These are phyloP conservation scores for Saururus chinensis DNA, from an alignment of 164 flowering plant species.

Conservation along the genomic window DNA sequence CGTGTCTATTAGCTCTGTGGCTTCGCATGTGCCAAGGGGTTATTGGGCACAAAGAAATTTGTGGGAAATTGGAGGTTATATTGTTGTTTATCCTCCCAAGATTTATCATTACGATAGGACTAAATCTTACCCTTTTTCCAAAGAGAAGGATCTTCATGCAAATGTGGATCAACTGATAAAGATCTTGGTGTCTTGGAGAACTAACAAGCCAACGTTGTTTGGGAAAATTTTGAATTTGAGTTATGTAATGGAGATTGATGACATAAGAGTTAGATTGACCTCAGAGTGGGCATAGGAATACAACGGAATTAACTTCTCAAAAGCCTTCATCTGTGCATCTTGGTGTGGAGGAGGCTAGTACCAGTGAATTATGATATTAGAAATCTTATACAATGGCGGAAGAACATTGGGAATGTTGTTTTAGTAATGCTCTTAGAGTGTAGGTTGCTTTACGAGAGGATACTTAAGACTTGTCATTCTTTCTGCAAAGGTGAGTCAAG, in stretches of 20 bases:
- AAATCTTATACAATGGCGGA: conserved; percentile 89
- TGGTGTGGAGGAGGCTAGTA: conserved; percentile 88
- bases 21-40: conserved; percentile 91
- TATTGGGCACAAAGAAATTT: conserved; percentile 94
- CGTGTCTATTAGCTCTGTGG: conserved; percentile 90
- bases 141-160: conserved; percentile 96
- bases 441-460: conserved; percentile 94
- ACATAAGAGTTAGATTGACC: conserved; percentile 68
- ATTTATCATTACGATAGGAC: conserved; percentile 60
- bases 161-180: conserved; percentile 80
- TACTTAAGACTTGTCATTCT: conserved; percentile 81
- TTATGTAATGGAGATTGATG: conserved; percentile 85
- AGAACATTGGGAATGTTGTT: conserved; percentile 84
- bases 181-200: conserved; percentile 79
- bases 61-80: conserved; percentile 93
- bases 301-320: conserved; percentile 72
- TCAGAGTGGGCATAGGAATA: conserved; percentile 83
- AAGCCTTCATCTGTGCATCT: conserved; percentile 96
- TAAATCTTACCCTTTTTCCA: conserved; percentile 83
- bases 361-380: conserved; percentile 88
- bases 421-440: conserved; percentile 94
- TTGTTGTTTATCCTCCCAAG: conserved; percentile 91
- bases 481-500: conserved; percentile 50
- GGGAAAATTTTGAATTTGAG: conserved; percentile 85
- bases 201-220: conserved; percentile 62